Evolutionary conservation across 192 early-diverging fungal species (phyloP), one percentile per base, ranked within the genome.

Genomic region (Mortierella antarctica): DNA sequence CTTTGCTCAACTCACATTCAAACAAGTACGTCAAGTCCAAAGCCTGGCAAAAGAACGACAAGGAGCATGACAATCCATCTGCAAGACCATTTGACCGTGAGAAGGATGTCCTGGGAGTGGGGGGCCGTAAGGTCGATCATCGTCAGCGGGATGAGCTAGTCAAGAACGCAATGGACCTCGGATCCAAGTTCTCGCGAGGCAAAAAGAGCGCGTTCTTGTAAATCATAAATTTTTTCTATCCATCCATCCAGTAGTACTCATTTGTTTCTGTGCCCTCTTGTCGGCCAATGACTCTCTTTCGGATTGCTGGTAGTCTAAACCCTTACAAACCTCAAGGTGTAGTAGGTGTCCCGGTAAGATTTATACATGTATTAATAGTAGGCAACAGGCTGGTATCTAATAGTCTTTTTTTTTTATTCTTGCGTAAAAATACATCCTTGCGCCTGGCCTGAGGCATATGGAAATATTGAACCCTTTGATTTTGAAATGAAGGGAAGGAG

Each of bases 1-100:
- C 87, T 0, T 68, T 90, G 44, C 62, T 90, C 61, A 84, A 88
- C 7, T 52, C 61, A 1, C 89, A 90, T 54, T 56, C 73, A 13
- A 62, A 67, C 6, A 68, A 59, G 21, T 87, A 87, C 47, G 14
- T 84, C 18, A 79, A 83, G 42, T 82, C 81, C 40, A 67, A 83
- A 14, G 75, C 82, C 57, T 83, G 86, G 74, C 70, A 80, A 68
- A 71, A 58, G 47, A 47, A 67, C 9, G 69, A 72, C 14, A 60
- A 82, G 67, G 74, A 87, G 13, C 62, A 73, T 11, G 86, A 88
- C 21, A 87, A 90, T 46, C 84, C 75, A 0, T 80, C 83, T 57
- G 83, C 86, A 59, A 83, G 87, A 39, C 65, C 79, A 23, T 90
- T 90, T 78, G 89, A 90, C 67, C 83, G 89, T 21, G 87, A 90